These are phyloP conservation scores for Davidsoniella eucalypti DNA, from an alignment of 2,329 filamentous ascomycete species.

Conservation along the genomic window DNA sequence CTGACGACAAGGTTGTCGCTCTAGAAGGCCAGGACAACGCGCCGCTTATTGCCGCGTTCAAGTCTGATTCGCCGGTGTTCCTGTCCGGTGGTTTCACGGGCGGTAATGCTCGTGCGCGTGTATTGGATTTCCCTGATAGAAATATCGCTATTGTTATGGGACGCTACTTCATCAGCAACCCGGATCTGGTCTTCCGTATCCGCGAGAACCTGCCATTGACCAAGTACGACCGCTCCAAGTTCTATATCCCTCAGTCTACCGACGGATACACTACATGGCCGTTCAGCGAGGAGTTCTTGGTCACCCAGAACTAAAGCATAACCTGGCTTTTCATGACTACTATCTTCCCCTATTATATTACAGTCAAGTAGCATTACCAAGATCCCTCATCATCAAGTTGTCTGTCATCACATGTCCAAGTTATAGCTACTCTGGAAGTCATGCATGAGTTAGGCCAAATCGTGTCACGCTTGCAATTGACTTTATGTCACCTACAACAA, in stretches of 20 bases:
- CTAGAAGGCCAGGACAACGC: slow-evolving; percentile 16
- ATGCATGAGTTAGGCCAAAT: no score
- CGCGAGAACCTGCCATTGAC: slow-evolving; percentile 16
- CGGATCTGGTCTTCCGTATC: slow-evolving; percentile 20
- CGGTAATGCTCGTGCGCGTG: slow-evolving; percentile 15
- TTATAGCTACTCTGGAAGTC: no score
- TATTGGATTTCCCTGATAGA: slow-evolving; percentile 16
- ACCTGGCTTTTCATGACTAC: background rate
- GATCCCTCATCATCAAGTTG: no score
- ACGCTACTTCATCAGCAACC: slow-evolving; percentile 22
- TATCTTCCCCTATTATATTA: no score
- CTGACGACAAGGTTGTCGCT: slow-evolving; percentile 21
- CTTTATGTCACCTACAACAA: no score
- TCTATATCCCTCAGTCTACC: slow-evolving; percentile 17
- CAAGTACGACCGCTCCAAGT: slow-evolving; percentile 18
- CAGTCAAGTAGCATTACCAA: no score
- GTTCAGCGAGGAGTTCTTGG: slow-evolving; percentile 4
- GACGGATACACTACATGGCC: slow-evolving; percentile 7
- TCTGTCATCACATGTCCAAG: no score
- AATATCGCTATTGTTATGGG: slow-evolving; percentile 20
- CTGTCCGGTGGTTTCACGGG: slow-evolving; percentile 20
- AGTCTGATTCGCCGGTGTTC: slow-evolving; percentile 17
- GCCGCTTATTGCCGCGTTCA: background rate
- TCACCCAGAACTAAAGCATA: background rate
- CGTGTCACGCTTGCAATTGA: no score